Conservation (phyloP, 345 rosid genomes). For the Citrus reticulata region DNA sequence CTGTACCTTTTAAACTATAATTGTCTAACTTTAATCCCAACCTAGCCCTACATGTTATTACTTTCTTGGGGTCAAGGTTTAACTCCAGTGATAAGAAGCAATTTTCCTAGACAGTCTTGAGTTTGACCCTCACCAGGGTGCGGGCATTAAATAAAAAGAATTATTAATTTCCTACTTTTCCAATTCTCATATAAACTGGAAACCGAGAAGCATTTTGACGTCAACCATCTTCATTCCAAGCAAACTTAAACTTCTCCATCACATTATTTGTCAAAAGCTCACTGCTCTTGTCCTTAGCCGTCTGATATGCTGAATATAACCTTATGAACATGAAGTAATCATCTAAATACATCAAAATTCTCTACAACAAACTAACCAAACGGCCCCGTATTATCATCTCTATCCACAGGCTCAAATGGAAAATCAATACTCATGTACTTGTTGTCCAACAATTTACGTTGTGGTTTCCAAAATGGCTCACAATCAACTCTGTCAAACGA, state of each 20-base stretch:
- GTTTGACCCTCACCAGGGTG: too few relatives aligned
- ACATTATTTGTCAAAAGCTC: constrained; percentile 51
- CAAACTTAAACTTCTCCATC: constrained; percentile 34
- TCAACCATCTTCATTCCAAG: constrained; percentile 51
- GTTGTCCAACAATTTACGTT: constrained; percentile 52
- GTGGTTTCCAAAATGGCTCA: constrained; percentile 54
- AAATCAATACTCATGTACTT: constrained; percentile 50
- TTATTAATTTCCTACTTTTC: constrained; percentile 38
- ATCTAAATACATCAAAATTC: constrained; percentile 47
- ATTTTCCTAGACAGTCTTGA: too few relatives aligned
- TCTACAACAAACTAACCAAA: constrained; percentile 41
- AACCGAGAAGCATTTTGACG: constrained; percentile 38
- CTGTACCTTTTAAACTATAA: rapidly evolving
- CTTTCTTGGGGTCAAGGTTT: too few relatives aligned
- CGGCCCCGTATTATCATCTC: constrained; percentile 45
- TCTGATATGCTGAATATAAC: constrained; percentile 72
- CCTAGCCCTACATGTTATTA: too few relatives aligned
- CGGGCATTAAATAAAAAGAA: too few relatives aligned
- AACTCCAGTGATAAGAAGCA: too few relatives aligned
- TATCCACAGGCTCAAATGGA: constrained; percentile 65
- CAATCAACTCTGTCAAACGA: constrained; percentile 40
- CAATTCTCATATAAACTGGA: constrained; percentile 64
- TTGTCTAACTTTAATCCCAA: too few relatives aligned
- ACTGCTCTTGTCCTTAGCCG: constrained; percentile 55
- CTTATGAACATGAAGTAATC: constrained; percentile 50